These are phyloP conservation scores for Petasospora rhodanensis DNA, from an alignment of 1,139 yeast genomes.

Conservation along the genomic window DNA sequence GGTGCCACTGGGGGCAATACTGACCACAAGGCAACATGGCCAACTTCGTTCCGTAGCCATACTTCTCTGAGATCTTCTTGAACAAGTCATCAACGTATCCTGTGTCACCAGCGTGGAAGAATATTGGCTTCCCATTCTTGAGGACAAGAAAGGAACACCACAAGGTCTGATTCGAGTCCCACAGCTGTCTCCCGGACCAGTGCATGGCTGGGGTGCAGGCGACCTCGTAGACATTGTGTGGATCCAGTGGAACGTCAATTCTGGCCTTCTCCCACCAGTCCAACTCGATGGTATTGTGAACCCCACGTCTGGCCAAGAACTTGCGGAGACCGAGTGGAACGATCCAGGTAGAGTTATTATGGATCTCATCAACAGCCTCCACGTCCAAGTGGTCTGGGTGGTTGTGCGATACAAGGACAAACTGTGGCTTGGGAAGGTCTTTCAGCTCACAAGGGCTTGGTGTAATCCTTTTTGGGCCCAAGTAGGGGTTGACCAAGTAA, in stretches of 20 bases:
- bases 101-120: constrained; percentile 93
- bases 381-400: constrained; percentile 92
- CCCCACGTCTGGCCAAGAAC: constrained; percentile 49
- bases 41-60: constrained; percentile 59
- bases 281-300: constrained; percentile 56
- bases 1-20: constrained; percentile 94
- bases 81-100: constrained; percentile 78
- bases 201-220: constrained; percentile 97
- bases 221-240: constrained; percentile 59
- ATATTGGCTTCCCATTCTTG: constrained; percentile 60
- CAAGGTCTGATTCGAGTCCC: constrained; percentile 73
- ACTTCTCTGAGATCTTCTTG: constrained; percentile 53
- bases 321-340: constrained; percentile 77
- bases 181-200: constrained; percentile 77
- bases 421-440: constrained; percentile 63
- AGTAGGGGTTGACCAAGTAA: constrained; percentile 51
- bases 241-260: constrained; percentile 32
- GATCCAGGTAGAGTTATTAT: constrained; percentile 58
- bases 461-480: constrained; percentile 81
- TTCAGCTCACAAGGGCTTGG: constrained; percentile 63
- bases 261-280: constrained; percentile 86
- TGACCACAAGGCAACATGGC: constrained; percentile 92
- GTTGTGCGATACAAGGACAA: constrained; percentile 82
- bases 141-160: constrained; percentile 85
- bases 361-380: constrained; percentile 50